Percentiles rank a stretch among this genome's conserved stretches.
These are phyloP conservation scores for Elsinoe batatas DNA, from an alignment of 2,329 filamentous ascomycete genomes.

Conservation along the genomic window DNA sequence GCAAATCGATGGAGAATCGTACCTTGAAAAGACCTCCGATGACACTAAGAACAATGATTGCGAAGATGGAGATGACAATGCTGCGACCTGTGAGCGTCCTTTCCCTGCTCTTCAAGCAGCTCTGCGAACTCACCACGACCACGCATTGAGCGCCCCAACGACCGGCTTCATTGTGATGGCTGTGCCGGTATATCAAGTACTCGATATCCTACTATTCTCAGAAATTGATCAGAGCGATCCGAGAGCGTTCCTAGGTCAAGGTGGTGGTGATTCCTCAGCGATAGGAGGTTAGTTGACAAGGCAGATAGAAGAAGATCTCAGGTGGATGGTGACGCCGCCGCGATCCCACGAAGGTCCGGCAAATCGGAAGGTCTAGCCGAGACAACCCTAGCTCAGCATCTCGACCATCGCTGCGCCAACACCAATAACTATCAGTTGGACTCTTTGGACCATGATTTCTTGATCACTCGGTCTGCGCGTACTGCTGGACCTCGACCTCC, in stretches of 20 bases:
- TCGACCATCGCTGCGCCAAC: not conserved
- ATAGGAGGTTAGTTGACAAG: not conserved
- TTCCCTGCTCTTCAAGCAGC: not conserved
- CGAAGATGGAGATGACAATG: slow-evolving; percentile 57
- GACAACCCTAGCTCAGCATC: not conserved
- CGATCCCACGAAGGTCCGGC: not conserved
- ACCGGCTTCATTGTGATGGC: slow-evolving; percentile 74
- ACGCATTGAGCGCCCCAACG: slow-evolving; percentile 83
- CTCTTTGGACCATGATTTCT: not conserved
- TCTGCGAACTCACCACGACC: slow-evolving; percentile 65
- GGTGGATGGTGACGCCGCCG: not conserved
- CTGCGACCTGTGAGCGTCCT: slow-evolving; percentile 38
- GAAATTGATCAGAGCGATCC: too few relatives aligned
- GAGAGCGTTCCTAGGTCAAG: slow-evolving; percentile 13
- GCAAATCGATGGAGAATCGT: slow-evolving; percentile 17
- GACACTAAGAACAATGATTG: slow-evolving; percentile 54
- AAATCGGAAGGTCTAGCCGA: not conserved
- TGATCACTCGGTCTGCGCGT: not conserved
- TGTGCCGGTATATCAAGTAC: too few relatives aligned
- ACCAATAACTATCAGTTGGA: not conserved
- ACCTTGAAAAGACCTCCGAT: slow-evolving; percentile 65
- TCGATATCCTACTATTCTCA: too few relatives aligned
- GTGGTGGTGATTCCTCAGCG: not conserved
- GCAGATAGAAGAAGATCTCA: not conserved
- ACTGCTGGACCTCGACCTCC: not conserved